Conservation (phyloP, 2,329 filamentous ascomycete genomes). For the Beauveria brongniartii region DNA sequence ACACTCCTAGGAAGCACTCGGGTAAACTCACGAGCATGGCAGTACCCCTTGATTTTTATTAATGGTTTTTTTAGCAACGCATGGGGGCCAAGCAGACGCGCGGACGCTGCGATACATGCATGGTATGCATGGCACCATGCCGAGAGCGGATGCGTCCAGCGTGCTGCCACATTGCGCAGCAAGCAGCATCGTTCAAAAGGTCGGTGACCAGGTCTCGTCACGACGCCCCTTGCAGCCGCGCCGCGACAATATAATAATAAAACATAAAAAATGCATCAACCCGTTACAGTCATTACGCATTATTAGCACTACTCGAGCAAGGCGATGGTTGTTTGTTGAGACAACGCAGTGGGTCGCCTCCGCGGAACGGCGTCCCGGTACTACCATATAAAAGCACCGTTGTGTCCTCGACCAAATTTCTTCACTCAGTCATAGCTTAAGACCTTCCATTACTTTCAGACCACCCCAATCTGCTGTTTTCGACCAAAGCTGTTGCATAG, state of each 20-base stretch:
- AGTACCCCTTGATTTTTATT: too few species aligned
- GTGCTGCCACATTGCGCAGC: too few species aligned
- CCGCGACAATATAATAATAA: background rate
- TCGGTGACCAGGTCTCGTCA: background rate
- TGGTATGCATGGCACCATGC: slow-evolving; percentile 1
- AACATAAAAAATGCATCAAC: background rate
- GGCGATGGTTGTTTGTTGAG: background rate
- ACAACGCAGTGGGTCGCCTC: background rate
- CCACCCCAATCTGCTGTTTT: background rate
- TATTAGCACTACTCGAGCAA: background rate
- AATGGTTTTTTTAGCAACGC: background rate
- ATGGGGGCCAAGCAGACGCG: background rate
- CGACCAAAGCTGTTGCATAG: background rate
- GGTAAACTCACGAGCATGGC: background rate
- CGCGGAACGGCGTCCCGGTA: background rate
- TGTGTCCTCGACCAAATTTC: slow-evolving; percentile 1
- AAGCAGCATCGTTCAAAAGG: background rate
- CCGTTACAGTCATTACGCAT: background rate
- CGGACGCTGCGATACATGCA: background rate
- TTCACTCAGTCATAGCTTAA: background rate
- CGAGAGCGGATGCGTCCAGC: background rate
- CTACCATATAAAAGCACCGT: slow-evolving; percentile 4
- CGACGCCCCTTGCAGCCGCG: too few species aligned
- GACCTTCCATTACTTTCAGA: background rate
- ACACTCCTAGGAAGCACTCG: background rate